phyloP scores from a whole-genome alignment of 2,329 filamentous ascomycete species.

The Alternaria sp. region DNA sequence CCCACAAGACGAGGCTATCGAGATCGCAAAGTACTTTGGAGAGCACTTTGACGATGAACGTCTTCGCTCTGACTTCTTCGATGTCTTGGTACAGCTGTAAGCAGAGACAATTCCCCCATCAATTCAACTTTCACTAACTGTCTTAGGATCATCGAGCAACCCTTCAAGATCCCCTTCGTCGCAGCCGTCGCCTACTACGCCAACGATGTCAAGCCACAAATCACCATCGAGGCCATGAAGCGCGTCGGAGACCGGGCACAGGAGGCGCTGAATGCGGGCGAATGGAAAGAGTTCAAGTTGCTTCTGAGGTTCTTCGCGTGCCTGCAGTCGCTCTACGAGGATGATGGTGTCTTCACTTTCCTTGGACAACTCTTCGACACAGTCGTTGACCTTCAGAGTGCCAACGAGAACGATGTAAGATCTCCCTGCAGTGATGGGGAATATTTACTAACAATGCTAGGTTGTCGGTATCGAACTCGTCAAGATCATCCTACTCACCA shows the following conservation, averaged over 20 bases:
- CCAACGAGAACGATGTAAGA: constrained; percentile 88
- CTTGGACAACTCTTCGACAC: constrained; percentile 89
- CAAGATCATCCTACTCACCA: constrained; percentile 93
- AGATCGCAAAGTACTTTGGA: constrained; percentile 67
- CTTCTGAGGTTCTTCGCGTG: constrained; percentile 88
- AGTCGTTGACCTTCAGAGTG: constrained; percentile 91
- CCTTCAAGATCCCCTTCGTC: constrained; percentile 95
- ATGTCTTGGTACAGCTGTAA: constrained; percentile 75
- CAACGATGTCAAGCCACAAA: constrained; percentile 78
- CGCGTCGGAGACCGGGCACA: constrained; percentile 69
- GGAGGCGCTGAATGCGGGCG: constrained; percentile 70
- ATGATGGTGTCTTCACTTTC: constrained; percentile 82
- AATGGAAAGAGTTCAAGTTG: constrained; percentile 92
- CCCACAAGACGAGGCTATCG: constrained; percentile 46
- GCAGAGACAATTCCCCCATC: constrained; percentile 33
- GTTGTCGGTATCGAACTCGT: constrained; percentile 80
- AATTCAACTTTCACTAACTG: constrained; percentile 24
- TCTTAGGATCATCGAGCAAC: constrained; percentile 77
- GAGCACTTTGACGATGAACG: constrained; percentile 82
- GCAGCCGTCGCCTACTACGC: constrained; percentile 81
- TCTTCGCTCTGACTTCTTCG: constrained; percentile 73
- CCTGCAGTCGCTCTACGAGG: constrained; percentile 78
- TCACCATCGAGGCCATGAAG: constrained; percentile 73
- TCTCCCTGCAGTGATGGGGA: background rate
- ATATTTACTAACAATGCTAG: constrained; percentile 42